phyloP scores from a whole-genome alignment of 2,329 filamentous ascomycete species.

The Aspergillus tamarii region DNA sequence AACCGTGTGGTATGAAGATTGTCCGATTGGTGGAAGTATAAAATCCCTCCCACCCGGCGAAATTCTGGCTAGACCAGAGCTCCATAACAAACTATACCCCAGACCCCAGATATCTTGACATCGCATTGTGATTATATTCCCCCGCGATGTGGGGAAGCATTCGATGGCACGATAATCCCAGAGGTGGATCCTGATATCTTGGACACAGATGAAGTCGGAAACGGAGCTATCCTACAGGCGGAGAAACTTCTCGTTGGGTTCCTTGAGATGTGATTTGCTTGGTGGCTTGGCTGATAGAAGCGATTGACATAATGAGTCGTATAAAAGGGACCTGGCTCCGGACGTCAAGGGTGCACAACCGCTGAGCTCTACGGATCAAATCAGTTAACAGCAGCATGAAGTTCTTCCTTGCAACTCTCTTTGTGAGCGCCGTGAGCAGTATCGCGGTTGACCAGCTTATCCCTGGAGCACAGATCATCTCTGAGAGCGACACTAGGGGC shows the following conservation, averaged over 20 bases:
- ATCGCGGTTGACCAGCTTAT: constrained; percentile 24
- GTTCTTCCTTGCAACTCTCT: constrained; percentile 26
- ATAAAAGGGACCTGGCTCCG: neutral
- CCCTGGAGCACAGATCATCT: constrained; percentile 30
- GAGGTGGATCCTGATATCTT: neutral
- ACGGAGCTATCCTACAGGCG: constrained; percentile 27
- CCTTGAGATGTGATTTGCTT: neutral
- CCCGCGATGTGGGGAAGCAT: constrained; percentile 24
- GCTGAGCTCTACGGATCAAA: neutral
- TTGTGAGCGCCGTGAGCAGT: constrained; percentile 23
- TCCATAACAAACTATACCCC: neutral
- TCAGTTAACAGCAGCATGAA: constrained; percentile 24
- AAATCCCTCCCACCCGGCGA: neutral
- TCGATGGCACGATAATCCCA: neutral
- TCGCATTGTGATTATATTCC: constrained; percentile 16
- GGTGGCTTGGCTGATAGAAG: neutral
- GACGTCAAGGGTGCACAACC: neutral
- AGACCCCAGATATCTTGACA: constrained; percentile 1
- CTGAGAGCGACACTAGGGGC: constrained; percentile 22
- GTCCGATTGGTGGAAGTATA: constrained; percentile 28
- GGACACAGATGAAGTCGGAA: neutral
- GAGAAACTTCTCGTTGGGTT: constrained; percentile 23
- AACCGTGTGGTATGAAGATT: neutral
- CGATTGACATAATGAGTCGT: neutral
- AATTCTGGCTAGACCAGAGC: constrained; percentile 2